Evolutionary conservation across 2,329 filamentous ascomycete species (phyloP), one percentile per base, ranked within the genome.

Genomic region (Sporothrix curviconia): DNA sequence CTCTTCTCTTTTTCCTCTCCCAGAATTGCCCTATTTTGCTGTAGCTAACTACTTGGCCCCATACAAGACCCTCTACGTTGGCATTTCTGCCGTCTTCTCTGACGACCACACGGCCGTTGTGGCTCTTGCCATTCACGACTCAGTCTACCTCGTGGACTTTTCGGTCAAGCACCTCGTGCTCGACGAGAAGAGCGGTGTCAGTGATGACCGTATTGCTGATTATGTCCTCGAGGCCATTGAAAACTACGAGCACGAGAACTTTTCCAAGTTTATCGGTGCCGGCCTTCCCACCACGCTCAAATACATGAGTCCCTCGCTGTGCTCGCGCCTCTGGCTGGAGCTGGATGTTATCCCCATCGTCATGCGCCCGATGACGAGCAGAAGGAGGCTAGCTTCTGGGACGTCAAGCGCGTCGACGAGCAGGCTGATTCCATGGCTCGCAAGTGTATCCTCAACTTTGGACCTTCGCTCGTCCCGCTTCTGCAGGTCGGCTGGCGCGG

Each of bases 391-490:
- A 71, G 64, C 42, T 75, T 78, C 61, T 81, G 79, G 76, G 74
- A 78, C 46, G 69, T 72, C 34, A 82, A 83, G 66, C 73, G 78
- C n/a, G 78, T 91, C 4, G 89, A 92, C 64, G 89, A 94, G 68
- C 85, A 91, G 69, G 88, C 89, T 1, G 89, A 92, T 67, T 88
- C 86, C 0, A 87, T 92, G 81, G 86, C 85, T 1, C 79, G 89
- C 60, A 92, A 91, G 74, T 90, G 86, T 68, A 79, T 91, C 61
- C 81, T 85, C 85, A 76, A 85, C 63, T 92, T 91, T 64, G 87
- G 87, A 1, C 89, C 89, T 1, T 86, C 82, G 19, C 78, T 87
- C 43, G 80, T 84, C 43, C 88, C 89, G 3, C 76, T 89, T 12
- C 74, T 91, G 6, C 80, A 83, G 57, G 78, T 91, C 30, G 86